Evolutionary conservation across 805 yeast genomes (phyloP).

Genomic region (Yarrowia divulgata): DNA sequence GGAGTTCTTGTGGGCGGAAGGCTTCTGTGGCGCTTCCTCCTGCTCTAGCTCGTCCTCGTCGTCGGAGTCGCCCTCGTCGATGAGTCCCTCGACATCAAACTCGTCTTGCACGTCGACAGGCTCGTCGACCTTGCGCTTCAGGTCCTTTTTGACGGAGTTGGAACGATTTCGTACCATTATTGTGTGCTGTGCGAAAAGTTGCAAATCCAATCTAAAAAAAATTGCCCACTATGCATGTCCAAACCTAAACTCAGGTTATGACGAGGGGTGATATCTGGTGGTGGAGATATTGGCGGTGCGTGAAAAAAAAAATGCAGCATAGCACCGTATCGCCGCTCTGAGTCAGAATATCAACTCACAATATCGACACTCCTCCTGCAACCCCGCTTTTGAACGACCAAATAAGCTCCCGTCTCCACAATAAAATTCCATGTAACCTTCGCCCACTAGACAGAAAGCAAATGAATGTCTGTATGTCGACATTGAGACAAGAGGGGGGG

Average conservation of each 20-base stretch:
- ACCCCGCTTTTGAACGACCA: not conserved
- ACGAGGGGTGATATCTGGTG: not conserved
- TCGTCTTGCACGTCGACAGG: slow-evolving; percentile 41
- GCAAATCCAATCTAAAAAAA: slow-evolving; percentile 40
- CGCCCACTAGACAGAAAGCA: not conserved
- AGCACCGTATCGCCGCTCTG: too few relatives aligned
- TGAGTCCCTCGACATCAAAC: slow-evolving; percentile 37
- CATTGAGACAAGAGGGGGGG: not conserved
- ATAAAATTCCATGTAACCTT: not conserved
- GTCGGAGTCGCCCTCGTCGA: slow-evolving; percentile 42
- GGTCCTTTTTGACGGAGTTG: slow-evolving; percentile 41
- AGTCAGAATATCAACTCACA: too few relatives aligned
- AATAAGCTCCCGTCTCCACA: not conserved
- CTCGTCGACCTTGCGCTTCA: slow-evolving; percentile 40
- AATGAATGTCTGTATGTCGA: not conserved
- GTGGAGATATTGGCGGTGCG: not conserved
- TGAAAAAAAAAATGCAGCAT: not conserved
- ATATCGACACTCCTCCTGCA: too few relatives aligned
- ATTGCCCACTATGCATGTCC: slow-evolving; percentile 16
- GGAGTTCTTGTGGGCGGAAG: not conserved
- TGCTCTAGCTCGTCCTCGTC: slow-evolving; percentile 37
- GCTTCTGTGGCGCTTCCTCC: not conserved
- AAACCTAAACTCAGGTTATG: slow-evolving; percentile 24
- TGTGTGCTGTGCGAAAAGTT: slow-evolving; percentile 36
- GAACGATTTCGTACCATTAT: slow-evolving; percentile 43